A percentile compares a stretch with the other conserved stretches of the same genome.
Conservation (phyloP, 352 stramenopile genomes). For the Pythium volutum region DNA sequence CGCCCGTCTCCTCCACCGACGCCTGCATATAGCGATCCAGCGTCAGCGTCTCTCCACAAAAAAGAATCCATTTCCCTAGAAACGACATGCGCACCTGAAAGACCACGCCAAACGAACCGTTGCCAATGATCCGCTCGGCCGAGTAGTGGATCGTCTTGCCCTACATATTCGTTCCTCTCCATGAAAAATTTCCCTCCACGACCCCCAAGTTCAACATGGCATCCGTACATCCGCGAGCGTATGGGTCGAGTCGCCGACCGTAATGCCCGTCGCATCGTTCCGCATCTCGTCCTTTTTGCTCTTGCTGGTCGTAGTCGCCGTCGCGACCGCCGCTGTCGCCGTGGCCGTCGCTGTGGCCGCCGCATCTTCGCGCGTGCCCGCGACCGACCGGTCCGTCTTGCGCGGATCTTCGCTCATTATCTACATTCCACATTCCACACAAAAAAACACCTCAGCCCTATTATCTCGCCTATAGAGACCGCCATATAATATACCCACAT, state of each 20-base stretch:
- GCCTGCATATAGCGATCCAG: conserved; percentile 38
- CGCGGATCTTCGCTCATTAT: conserved; percentile 22
- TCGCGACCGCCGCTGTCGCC: conserved; percentile 25
- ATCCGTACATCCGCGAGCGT: conserved; percentile 71
- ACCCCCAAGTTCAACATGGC: conserved; percentile 17
- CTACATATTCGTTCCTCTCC: conserved; percentile 22
- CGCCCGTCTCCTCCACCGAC: conserved; percentile 94
- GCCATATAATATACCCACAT: no score
- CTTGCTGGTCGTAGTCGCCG: conserved; percentile 41
- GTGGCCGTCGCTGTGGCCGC: conserved; percentile 30
- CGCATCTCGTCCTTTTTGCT: conserved; percentile 79
- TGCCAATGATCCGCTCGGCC: conserved; percentile 99
- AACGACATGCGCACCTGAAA: conserved; percentile 87
- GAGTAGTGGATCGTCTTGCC: conserved; percentile 94
- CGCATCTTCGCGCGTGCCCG: conserved; percentile 19
- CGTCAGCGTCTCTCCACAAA: neutral
- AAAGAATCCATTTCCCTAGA: neutral
- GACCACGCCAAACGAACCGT: conserved; percentile 99
- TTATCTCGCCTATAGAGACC: no score
- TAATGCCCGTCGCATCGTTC: conserved; percentile 83
- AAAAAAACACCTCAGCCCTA: no score
- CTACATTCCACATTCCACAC: neutral
- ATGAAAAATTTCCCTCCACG: neutral
- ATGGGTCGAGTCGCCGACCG: conserved; percentile 75
- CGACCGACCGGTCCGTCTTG: conserved; percentile 21